Base-by-base conservation (phyloP, 2,329 filamentous ascomycete species). In the Pseudogymnoascus sp. region DNA sequence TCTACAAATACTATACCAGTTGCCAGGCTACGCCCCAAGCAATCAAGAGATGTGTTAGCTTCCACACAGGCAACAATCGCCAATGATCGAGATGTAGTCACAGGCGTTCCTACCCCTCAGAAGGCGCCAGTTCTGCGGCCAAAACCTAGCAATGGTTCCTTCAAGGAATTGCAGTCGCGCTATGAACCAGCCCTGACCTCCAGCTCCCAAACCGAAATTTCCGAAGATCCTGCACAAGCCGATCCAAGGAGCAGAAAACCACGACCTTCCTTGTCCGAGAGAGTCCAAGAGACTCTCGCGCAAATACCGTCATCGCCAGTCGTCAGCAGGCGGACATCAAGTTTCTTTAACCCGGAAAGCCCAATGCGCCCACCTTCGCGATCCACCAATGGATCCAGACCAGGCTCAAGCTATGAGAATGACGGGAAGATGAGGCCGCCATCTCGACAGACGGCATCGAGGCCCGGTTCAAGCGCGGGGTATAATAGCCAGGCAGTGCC, bases 281-380 rank as follows among this genome's bases (percentile, higher is more conserved):
- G 93, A 64, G 95, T 92, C 0, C 87, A 96, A 44, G 91, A 96
- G 73, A 96, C 91, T 0, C 77, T 97, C 5, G 83, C 91, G 2
- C 84, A 86, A 56, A 78, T 96, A 31, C 90, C 92, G 0, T 85
- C 90, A 0, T 94, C 92, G 0, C 92, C 92, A 4, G 84, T 84
- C 0, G 74, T 89, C 53, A 84, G 81, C 61, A 84, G 84, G 64
- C 84, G 86, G 62, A 78, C 82, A 7, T 91, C 90, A 0, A 85
- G 84, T 63, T 92, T 96, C 73, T 94, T 90, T 71, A 86, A 85
- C 59, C 75, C 79, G 1, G 80, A 86, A n/a, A 82, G 82, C 64
- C 78, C 82, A 5, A 82, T 83, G 75, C 79, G 80, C 16, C 82
- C 88, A 31, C n/a, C 65, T 8, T 71, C 70, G 14, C 66, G 67